A percentile compares a stretch with the other conserved stretches of the same genome.
phyloP scores from a whole-genome alignment of 768 basidiomycete species.

The Tylopilus vinaceipallidus region DNA sequence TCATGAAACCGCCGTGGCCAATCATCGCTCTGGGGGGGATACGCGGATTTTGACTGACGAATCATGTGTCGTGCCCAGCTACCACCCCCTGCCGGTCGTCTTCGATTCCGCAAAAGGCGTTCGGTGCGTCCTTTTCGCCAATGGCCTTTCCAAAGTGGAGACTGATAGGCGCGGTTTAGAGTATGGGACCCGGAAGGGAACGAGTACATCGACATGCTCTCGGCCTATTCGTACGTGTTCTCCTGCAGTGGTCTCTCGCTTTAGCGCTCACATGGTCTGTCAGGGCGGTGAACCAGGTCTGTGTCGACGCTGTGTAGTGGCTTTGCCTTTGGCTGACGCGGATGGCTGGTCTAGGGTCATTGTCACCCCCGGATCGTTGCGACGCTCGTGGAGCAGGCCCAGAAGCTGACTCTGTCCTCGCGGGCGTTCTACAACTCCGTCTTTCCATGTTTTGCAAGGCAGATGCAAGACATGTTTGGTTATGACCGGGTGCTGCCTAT shows the following conservation, averaged over 20 bases:
- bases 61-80: slow-evolving; percentile 57
- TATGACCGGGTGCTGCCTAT: slow-evolving; percentile 97
- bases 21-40: slow-evolving; percentile 5
- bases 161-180: slow-evolving; percentile 30
- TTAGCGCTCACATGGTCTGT: slow-evolving; percentile 1
- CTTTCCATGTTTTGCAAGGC: slow-evolving; percentile 87
- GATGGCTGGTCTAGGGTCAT: slow-evolving; percentile 58
- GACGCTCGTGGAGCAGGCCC: slow-evolving; percentile 80
- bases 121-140: slow-evolving; percentile 62
- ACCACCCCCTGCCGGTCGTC: slow-evolving; percentile 93
- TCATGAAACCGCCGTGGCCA: too few relatives aligned
- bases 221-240: slow-evolving; percentile 85
- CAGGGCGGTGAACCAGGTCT: slow-evolving; percentile 86
- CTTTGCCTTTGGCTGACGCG: slow-evolving; percentile 14
- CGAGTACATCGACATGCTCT: slow-evolving; percentile 97
- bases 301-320: slow-evolving; percentile 23
- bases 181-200: slow-evolving; percentile 96
- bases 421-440: slow-evolving; percentile 94
- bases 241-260: background rate
- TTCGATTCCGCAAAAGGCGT: slow-evolving; percentile 90
- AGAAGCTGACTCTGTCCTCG: slow-evolving; percentile 89
- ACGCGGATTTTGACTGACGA: slow-evolving; percentile 28
- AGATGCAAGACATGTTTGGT: slow-evolving; percentile 78
- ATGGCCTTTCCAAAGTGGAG: background rate
- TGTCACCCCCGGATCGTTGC: slow-evolving; percentile 88